phyloP scores from a whole-genome alignment of 352 stramenopile genomes.

The Phytophthora palmivora region DNA sequence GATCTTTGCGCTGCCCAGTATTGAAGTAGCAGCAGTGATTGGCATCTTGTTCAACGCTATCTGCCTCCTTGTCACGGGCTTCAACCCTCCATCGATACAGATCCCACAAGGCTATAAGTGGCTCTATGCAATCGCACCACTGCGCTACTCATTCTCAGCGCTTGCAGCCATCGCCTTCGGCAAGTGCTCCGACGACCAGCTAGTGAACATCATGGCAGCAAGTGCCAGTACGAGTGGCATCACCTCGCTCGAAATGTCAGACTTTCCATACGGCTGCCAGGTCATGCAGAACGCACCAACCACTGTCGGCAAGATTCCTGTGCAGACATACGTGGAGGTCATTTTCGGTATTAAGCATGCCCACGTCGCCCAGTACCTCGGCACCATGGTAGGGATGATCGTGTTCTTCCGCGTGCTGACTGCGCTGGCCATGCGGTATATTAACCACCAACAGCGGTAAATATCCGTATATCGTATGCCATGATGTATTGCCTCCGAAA shows the following conservation, averaged over 20 bases:
- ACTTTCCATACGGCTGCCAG: constrained; percentile 38
- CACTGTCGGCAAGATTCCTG: constrained; percentile 31
- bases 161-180: constrained; percentile 42
- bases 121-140: constrained; percentile 45
- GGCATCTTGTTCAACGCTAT: constrained; percentile 48
- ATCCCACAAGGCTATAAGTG: constrained; percentile 54
- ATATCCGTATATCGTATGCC: neutral
- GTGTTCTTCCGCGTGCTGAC: constrained; percentile 48
- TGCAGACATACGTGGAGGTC: constrained; percentile 45
- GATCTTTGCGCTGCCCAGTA: constrained; percentile 42
- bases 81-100: constrained; percentile 47
- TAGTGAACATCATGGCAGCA: constrained; percentile 27
- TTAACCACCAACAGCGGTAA: constrained; percentile 51
- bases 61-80: constrained; percentile 47
- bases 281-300: constrained; percentile 41
- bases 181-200: constrained; percentile 39
- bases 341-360: constrained; percentile 55
- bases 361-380: constrained; percentile 41
- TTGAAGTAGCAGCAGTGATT: constrained; percentile 44
- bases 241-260: constrained; percentile 21
- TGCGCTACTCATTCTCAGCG: constrained; percentile 46
- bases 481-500: neutral
- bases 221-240: constrained; percentile 6
- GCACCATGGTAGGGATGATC: constrained; percentile 41
- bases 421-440: constrained; percentile 49